Conservation (phyloP, 331 rosid genomes). For the Saraca asoca region DNA sequence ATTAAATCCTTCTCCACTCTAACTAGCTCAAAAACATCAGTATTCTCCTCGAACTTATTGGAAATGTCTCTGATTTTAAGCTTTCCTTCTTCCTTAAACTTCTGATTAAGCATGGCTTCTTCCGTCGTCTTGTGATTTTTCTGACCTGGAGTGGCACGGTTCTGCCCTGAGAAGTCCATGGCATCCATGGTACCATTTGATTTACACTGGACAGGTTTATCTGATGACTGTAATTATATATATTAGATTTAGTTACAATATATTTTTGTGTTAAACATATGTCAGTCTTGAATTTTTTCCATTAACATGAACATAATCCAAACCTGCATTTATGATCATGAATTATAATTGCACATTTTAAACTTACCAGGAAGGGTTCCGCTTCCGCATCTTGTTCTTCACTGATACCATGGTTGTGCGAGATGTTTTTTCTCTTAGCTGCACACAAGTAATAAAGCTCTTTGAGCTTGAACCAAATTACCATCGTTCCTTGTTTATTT, state of each 20-base stretch:
- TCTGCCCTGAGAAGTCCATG: slow-evolving; percentile 21
- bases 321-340: neutral
- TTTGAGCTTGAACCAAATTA: slow-evolving; percentile 23
- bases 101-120: slow-evolving; percentile 35
- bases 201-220: slow-evolving; percentile 19
- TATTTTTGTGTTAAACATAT: neutral
- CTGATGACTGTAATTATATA: slow-evolving; percentile 43
- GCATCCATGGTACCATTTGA: neutral
- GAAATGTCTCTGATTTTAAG: slow-evolving; percentile 31
- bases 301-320: no score
- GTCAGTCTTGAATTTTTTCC: slow-evolving; percentile 13
- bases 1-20: slow-evolving; percentile 63
- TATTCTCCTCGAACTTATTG: slow-evolving; percentile 39
- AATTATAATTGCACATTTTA: neutral
- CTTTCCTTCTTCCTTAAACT: slow-evolving; percentile 26
- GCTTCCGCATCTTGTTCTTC: slow-evolving; percentile 43
- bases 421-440: slow-evolving; percentile 52
- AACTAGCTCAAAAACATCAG: slow-evolving; percentile 57
- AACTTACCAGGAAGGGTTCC: slow-evolving; percentile 53
- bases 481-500: neutral
- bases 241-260: slow-evolving; percentile 27
- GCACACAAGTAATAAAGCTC: slow-evolving; percentile 28
- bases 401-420: slow-evolving; percentile 21
- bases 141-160: slow-evolving; percentile 32
- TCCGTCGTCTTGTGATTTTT: slow-evolving; percentile 34